Conservation (phyloP, 1,284 basidiomycete genomes). For the Cryptococcus deneoformans region DNA sequence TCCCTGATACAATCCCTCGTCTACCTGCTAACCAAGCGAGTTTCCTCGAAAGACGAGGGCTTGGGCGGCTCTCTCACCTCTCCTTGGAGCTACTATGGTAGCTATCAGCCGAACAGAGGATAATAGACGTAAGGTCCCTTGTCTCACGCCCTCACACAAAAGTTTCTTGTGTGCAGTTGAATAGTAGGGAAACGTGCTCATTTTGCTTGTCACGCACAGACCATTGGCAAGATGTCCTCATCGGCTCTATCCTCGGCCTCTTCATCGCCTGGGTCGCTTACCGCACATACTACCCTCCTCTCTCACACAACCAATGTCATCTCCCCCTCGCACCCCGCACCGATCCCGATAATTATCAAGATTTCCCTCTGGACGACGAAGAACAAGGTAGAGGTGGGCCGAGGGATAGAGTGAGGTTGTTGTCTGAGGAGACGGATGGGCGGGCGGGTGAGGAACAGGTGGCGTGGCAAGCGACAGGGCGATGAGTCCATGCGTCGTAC, state of each 20-base stretch:
- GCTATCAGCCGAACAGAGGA: conserved; percentile 91
- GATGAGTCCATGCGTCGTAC: no score
- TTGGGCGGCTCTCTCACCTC: conserved; percentile 76
- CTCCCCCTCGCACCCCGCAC: conserved; percentile 68
- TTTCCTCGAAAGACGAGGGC: conserved; percentile 61
- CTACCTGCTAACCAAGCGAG: background rate
- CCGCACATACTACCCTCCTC: conserved; percentile 55
- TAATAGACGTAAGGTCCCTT: conserved; percentile 65
- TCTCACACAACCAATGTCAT: conserved; percentile 56
- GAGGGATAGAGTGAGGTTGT: conserved; percentile 23
- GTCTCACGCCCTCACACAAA: background rate
- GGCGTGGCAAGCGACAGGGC: conserved; percentile 20
- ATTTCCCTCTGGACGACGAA: conserved; percentile 18
- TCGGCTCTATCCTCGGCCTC: conserved; percentile 74
- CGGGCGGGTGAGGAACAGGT: conserved; percentile 40
- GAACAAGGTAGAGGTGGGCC: background rate
- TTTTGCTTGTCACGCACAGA: conserved; percentile 51
- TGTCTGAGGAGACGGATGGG: conserved; percentile 26
- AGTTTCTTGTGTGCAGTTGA: background rate
- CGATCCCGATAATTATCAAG: conserved; percentile 20
- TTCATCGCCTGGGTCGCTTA: conserved; percentile 73
- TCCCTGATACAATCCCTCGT: background rate
- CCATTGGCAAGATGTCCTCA: conserved; percentile 84
- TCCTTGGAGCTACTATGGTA: conserved; percentile 76
- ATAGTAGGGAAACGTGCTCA: background rate